Evolutionary conservation across 228 moss, liverwort and hornwort species (phyloP).

Genomic region (Sphagnum fallax): DNA sequence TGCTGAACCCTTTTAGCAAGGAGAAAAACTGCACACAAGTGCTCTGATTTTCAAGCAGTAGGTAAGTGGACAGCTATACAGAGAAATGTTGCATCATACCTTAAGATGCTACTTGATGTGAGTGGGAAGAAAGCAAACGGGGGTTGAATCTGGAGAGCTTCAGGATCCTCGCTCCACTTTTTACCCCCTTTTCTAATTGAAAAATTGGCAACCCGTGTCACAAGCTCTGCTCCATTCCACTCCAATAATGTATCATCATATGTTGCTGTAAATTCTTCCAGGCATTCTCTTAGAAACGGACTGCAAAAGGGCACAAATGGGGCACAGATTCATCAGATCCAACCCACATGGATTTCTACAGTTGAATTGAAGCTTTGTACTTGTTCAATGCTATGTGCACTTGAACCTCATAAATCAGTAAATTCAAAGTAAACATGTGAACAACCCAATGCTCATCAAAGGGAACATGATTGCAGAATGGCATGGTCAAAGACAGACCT

Average conservation of each 20-base stretch:
- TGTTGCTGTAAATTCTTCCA: conserved; percentile 76
- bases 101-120: conserved; percentile 44
- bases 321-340: too few species aligned
- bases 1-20: neutral
- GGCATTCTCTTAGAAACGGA: conserved; percentile 70
- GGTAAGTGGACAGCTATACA: too few species aligned
- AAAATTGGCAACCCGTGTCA: conserved; percentile 68
- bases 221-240: conserved; percentile 83
- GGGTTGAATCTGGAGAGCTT: conserved; percentile 30
- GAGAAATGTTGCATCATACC: conserved; percentile 15
- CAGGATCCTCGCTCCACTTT: conserved; percentile 24
- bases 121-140: conserved; percentile 76
- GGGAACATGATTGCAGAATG: too few species aligned
- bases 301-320: conserved; percentile 32
- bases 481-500: conserved; percentile 29
- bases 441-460: too few species aligned
- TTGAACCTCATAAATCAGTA: too few species aligned
- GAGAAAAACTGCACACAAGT: neutral
- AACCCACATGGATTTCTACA: too few species aligned
- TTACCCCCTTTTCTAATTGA: conserved; percentile 24
- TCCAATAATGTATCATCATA: conserved; percentile 58
- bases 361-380: too few species aligned
- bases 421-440: too few species aligned
- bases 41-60: too few species aligned
- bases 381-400: too few species aligned